These are phyloP conservation scores for Saururus chinensis DNA, from an alignment of 164 flowering plant genomes.

Conservation along the genomic window DNA sequence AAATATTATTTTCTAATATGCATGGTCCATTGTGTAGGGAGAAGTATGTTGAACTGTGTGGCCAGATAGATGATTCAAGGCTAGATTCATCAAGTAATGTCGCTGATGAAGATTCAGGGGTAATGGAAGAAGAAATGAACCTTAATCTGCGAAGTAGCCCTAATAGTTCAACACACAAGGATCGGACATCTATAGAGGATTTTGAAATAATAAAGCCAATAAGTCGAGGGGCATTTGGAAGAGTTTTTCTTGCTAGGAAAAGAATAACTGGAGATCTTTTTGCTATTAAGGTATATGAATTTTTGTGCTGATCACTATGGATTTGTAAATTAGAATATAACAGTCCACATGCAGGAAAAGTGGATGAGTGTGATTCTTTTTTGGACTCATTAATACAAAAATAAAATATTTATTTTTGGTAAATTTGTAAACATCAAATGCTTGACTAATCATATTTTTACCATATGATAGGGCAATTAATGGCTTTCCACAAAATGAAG, in stretches of 20 bases:
- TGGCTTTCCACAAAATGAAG: no score
- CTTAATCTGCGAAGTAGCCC: conserved; percentile 81
- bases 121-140: conserved; percentile 51
- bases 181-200: conserved; percentile 84
- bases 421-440: no score
- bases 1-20: neutral
- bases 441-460: no score
- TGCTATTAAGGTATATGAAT: conserved; percentile 72
- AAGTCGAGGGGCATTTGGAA: conserved; percentile 97
- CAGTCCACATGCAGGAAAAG: no score
- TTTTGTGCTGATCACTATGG: neutral
- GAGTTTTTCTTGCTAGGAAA: conserved; percentile 93
- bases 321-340: no score
- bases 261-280: conserved; percentile 93
- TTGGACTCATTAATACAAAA: no score
- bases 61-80: conserved; percentile 77
- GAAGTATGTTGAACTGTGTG: conserved; percentile 75
- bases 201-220: conserved; percentile 96
- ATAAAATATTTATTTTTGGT: no score
- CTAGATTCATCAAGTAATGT: conserved; percentile 38
- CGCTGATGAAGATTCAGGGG: conserved; percentile 69
- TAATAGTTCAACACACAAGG: conserved; percentile 51
- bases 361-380: no score
- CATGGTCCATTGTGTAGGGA: conserved; percentile 41
- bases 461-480: no score